These are phyloP conservation scores for Quambalaria eucalypti DNA, from an alignment of 1,284 basidiomycete genomes.

Conservation along the genomic window DNA sequence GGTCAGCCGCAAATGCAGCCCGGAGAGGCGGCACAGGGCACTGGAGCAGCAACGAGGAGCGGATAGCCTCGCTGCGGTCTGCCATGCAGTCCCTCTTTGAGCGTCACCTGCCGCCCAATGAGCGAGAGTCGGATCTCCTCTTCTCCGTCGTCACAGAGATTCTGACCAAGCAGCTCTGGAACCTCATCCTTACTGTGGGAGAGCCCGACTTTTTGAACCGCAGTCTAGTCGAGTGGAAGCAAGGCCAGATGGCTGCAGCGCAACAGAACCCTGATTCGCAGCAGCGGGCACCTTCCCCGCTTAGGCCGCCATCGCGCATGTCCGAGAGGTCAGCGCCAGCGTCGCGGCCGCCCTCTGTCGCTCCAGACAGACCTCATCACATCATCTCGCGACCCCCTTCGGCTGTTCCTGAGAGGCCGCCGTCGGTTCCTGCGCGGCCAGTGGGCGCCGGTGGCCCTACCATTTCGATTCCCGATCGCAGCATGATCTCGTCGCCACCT, in stretches of 20 bases:
- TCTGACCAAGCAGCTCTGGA: conserved; percentile 32
- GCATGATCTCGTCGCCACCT: neutral
- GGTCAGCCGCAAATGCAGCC: conserved; percentile 8
- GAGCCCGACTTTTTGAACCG: conserved; percentile 38
- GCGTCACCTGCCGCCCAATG: conserved; percentile 18
- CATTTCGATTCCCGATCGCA: neutral
- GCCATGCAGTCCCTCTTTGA: conserved; percentile 26
- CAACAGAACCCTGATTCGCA: neutral
- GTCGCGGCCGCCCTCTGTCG: neutral
- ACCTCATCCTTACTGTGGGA: conserved; percentile 27
- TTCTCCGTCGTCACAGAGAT: conserved; percentile 29
- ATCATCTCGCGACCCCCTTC: neutral
- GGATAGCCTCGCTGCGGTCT: conserved; percentile 24
- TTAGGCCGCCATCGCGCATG: neutral
- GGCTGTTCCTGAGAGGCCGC: neutral
- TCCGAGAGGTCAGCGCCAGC: neutral
- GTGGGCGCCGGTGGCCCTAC: neutral
- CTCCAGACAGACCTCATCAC: neutral
- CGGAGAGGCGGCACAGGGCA: conserved; percentile 4
- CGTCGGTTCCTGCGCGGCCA: neutral
- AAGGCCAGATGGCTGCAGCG: neutral
- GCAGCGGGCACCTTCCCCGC: neutral
- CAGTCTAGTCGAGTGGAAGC: conserved; percentile 24
- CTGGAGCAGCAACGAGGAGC: conserved; percentile 24
- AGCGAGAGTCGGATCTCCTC: conserved; percentile 22